Conservation (phyloP, 139 green algal species). For the Chlamydomonas sp. region DNA sequence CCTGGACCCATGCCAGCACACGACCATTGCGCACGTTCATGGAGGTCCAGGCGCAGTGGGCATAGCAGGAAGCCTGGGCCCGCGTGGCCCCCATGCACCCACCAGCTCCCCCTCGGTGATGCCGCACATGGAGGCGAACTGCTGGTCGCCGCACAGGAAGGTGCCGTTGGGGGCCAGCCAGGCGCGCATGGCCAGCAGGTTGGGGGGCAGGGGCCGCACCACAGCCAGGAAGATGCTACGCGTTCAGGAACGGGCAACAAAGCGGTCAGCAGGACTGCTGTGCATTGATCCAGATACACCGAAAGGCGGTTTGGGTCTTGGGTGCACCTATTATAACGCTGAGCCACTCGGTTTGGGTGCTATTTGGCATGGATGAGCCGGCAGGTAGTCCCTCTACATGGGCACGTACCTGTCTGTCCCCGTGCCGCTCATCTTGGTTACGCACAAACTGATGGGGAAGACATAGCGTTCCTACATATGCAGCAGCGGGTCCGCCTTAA, state of each 20-base stretch:
- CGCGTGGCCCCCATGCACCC: not conserved
- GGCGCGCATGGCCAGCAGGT: not conserved
- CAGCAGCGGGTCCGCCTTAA: not conserved
- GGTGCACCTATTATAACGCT: no score
- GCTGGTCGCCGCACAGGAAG: conserved; percentile 32
- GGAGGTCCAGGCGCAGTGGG: no score
- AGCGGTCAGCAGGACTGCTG: no score
- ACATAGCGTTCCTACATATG: conserved; percentile 38
- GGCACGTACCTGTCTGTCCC: conserved; percentile 22
- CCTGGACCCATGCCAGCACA: no score
- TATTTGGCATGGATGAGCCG: no score
- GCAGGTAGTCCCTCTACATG: no score
- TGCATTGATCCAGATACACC: no score
- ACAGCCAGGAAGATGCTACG: conserved; percentile 43
- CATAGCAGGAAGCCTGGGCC: no score
- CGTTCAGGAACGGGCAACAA: no score
- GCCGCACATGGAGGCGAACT: conserved; percentile 25
- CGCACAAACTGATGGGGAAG: conserved; percentile 32
- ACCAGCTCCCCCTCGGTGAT: not conserved
- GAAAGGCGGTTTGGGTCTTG: no score
- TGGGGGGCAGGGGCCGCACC: conserved; percentile 6
- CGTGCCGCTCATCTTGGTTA: conserved; percentile 43
- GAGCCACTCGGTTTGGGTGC: no score
- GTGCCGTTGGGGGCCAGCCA: conserved; percentile 22
- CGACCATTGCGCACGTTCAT: no score